Evolutionary conservation across 1,284 basidiomycete species (phyloP), one percentile per base, ranked within the genome.

Genomic region (Phenoliferia sp.): DNA sequence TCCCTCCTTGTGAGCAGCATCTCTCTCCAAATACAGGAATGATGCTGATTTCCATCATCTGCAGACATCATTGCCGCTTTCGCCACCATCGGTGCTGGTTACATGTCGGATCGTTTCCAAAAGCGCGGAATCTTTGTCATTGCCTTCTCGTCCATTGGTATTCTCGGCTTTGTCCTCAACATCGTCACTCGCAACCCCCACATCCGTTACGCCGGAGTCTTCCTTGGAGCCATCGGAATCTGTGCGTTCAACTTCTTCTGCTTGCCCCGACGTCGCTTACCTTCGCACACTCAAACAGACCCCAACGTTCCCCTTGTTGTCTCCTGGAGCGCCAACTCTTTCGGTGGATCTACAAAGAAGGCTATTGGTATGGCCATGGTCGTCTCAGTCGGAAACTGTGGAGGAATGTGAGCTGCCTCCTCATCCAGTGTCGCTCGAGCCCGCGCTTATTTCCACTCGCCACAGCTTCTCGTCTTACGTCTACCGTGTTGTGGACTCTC

Each of bases 41-140:
- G 22, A 26, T 26, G 48, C 17, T 26, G 48, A 52, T 5, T 52
- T 9, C 48, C 48, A 19, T 52, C 76, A 17, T 74, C 75, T 29
- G 67, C 76, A 76, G 80, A 34, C 64, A 62, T 73, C 1, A 33
- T 64, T 7, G 60, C 62, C 17, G 64, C 65, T 58, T 10, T 57
- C 35, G 44, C 55, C 31, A 69, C 52, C 22, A 22, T 68, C 7
- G 54, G n/a, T 4, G 34, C 48, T 15, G 65, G 68, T 0, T 59
- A 67, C 36, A 50, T 59, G 32, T 65, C 65, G 22, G 70, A 72
- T 39, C 61, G 62, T 4, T 17, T 68, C 33, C 36, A 60, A 35
- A 32, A 31, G n/a, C 70, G 68, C 15, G 70, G 64, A 12, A 35
- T 59, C 28, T 62, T 65, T 64, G 64, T 66, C 64, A 50, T 71